Evolutionary conservation across 495 filamentous ascomycete genomes (phyloP).

Genomic region (Achaetomiella virescens): DNA sequence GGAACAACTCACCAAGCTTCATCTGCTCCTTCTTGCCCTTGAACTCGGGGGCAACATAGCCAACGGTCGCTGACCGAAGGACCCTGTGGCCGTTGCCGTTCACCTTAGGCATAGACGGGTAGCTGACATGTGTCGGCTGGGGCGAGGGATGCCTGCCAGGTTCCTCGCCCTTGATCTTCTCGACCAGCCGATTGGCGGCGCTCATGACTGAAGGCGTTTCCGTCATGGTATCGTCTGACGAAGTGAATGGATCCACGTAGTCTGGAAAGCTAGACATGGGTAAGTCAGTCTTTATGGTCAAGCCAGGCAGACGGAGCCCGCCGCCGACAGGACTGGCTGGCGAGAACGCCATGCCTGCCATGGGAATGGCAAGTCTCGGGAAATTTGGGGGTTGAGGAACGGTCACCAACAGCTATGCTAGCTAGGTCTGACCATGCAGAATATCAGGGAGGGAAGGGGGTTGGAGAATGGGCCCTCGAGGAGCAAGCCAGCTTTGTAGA

Average conservation of each 20-base stretch:
- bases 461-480: not conserved
- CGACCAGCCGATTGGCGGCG: slow-evolving; percentile 32
- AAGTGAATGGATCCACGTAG: slow-evolving; percentile 34
- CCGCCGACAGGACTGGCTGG: slow-evolving; percentile 15
- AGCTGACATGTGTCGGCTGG: slow-evolving; percentile 80
- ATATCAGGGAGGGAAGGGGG: not conserved
- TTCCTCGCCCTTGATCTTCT: slow-evolving; percentile 26
- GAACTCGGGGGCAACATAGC: slow-evolving; percentile 92
- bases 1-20: slow-evolving; percentile 63
- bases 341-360: slow-evolving; percentile 21
- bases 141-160: slow-evolving; percentile 64
- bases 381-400: not conserved
- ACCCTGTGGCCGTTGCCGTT: slow-evolving; percentile 55
- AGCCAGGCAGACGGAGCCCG: slow-evolving; percentile 27
- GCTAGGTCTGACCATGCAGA: not conserved
- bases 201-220: slow-evolving; percentile 17
- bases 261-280: slow-evolving; percentile 36
- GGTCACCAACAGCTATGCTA: not conserved
- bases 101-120: slow-evolving; percentile 56
- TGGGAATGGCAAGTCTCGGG: slow-evolving; percentile 5
- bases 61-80: slow-evolving; percentile 83
- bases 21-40: slow-evolving; percentile 93
- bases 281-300: slow-evolving; percentile 43
- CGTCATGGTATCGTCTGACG: slow-evolving; percentile 31
- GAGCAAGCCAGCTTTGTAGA: slow-evolving; percentile 1